Evolutionary conservation across 179 eudicot genomes (phyloP).

Genomic region (Beta corolliflora): DNA sequence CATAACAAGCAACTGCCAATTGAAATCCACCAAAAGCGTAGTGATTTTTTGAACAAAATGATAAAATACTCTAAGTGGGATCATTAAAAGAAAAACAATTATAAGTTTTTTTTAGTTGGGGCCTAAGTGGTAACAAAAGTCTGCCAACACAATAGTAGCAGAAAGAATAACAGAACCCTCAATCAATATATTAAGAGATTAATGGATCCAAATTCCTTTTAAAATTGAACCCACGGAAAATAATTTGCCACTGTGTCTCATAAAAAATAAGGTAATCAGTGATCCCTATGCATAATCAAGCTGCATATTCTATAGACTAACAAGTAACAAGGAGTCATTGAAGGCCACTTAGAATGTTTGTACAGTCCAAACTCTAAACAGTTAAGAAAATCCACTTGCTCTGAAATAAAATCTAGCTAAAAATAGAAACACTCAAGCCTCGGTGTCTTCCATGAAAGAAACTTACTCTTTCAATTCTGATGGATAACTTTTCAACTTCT

Average conservation of each 20-base stretch:
- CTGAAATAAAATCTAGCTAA: neutral
- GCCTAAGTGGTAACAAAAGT: neutral
- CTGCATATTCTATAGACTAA: neutral
- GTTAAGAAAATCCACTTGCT: neutral
- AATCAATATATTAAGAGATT: neutral
- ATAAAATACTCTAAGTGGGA: neutral
- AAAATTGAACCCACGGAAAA: neutral
- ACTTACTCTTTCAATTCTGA: constrained; percentile 86
- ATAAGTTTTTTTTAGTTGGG: neutral
- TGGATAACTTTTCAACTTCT: constrained; percentile 78
- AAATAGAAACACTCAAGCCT: neutral
- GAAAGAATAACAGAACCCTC: neutral
- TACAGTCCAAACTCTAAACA: no score
- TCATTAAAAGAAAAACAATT: neutral
- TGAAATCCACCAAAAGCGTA: neutral
- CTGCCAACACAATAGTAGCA: neutral
- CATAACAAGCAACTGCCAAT: neutral
- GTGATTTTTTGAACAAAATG: neutral
- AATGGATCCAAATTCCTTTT: neutral
- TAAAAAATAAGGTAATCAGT: neutral
- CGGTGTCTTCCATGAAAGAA: constrained; percentile 14
- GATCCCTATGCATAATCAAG: neutral
- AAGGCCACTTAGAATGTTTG: neutral
- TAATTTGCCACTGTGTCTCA: neutral
- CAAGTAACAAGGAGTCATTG: neutral